Conservation (phyloP, 352 stramenopile species). For the Pythium aquatile region DNA sequence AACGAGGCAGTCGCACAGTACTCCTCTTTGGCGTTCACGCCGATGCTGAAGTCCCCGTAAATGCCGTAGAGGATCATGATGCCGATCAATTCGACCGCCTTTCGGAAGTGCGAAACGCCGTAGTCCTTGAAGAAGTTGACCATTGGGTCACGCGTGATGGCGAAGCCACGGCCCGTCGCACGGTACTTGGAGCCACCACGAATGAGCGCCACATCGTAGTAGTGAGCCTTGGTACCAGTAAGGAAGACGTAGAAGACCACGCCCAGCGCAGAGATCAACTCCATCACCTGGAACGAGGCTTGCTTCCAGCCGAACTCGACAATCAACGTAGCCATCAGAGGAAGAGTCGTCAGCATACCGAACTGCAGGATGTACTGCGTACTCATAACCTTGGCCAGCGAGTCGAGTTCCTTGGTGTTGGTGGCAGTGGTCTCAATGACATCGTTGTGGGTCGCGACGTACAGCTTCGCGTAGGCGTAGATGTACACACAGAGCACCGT, state of each 20-base stretch:
- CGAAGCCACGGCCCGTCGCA: slow-evolving; percentile 83
- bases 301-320: slow-evolving; percentile 83
- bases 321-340: slow-evolving; percentile 71
- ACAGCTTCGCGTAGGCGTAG: slow-evolving; percentile 84
- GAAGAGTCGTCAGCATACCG: slow-evolving; percentile 80
- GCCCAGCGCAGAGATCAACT: slow-evolving; percentile 73
- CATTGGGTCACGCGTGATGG: slow-evolving; percentile 84
- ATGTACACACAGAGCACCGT: slow-evolving; percentile 86
- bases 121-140: slow-evolving; percentile 90
- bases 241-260: slow-evolving; percentile 89
- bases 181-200: slow-evolving; percentile 85
- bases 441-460: slow-evolving; percentile 71
- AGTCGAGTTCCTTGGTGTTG: slow-evolving; percentile 56
- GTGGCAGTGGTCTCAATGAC: slow-evolving; percentile 53
- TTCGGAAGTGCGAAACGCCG: slow-evolving; percentile 84
- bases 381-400: slow-evolving; percentile 75
- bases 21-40: slow-evolving; percentile 33
- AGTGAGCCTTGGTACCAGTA: slow-evolving; percentile 85
- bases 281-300: slow-evolving; percentile 67
- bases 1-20: slow-evolving; percentile 45
- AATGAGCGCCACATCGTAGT: slow-evolving; percentile 83
- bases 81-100: slow-evolving; percentile 82
- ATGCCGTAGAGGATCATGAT: slow-evolving; percentile 83
- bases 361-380: slow-evolving; percentile 89
- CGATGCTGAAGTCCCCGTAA: slow-evolving; percentile 79